Conservation (phyloP, 495 filamentous ascomycete genomes). For the Tuber borchii region DNA sequence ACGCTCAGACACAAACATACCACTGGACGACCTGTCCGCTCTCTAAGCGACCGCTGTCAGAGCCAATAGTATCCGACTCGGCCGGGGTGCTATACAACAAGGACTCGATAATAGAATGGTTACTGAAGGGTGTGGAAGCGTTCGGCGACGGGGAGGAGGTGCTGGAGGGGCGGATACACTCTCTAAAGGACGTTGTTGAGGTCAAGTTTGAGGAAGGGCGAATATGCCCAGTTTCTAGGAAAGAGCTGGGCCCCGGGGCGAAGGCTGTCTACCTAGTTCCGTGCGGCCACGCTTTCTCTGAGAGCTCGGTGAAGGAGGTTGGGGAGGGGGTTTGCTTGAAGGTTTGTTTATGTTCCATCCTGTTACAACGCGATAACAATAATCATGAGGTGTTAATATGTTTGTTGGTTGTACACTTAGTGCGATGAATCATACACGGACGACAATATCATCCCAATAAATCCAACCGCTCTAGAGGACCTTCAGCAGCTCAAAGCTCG, state of each 20-base stretch:
- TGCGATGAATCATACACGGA: slow-evolving; percentile 69
- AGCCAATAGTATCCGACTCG: slow-evolving; percentile 77
- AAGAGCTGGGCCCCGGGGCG: slow-evolving; percentile 70
- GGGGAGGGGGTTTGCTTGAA: slow-evolving; percentile 50
- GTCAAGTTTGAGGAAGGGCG: slow-evolving; percentile 65
- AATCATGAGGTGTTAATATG: not conserved
- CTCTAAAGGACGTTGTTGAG: slow-evolving; percentile 80
- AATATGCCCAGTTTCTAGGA: slow-evolving; percentile 82
- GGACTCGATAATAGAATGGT: slow-evolving; percentile 74
- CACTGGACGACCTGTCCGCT: slow-evolving; percentile 81
- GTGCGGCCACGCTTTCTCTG: slow-evolving; percentile 90
- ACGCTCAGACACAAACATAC: slow-evolving; percentile 73
- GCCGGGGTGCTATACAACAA: slow-evolving; percentile 90
- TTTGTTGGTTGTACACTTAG: slow-evolving; percentile 47
- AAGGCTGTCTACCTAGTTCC: slow-evolving; percentile 87
- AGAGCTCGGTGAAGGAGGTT: slow-evolving; percentile 74
- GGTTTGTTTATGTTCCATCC: slow-evolving; percentile 43
- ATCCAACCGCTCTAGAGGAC: slow-evolving; percentile 65
- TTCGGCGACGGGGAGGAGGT: slow-evolving; percentile 59
- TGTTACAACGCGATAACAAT: not conserved
- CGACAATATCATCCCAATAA: slow-evolving; percentile 75
- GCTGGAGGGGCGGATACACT: slow-evolving; percentile 65
- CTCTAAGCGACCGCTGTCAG: slow-evolving; percentile 63
- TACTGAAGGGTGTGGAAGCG: slow-evolving; percentile 60
- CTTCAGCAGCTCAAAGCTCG: slow-evolving; percentile 62